Evolutionary conservation across 139 green algal genomes (phyloP), one percentile per base, ranked within the genome.

Genomic region (Closterium sp.): DNA sequence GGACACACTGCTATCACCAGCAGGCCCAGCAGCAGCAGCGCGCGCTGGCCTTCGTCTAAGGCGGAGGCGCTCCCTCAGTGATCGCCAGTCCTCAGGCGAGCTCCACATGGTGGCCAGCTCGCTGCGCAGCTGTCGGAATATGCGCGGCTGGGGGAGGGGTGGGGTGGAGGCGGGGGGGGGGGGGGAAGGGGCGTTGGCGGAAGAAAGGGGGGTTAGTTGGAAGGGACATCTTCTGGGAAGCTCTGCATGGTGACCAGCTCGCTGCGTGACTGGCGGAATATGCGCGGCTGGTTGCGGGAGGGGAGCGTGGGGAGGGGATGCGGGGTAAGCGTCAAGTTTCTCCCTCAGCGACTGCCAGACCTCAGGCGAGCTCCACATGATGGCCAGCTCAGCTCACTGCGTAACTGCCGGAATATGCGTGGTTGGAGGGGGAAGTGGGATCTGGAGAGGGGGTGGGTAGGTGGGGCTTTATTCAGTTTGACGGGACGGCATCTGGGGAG

Each of bases 31-130:
- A 76, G 55, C 55, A 76, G 55, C 55, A 76, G 55, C 55, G 55
- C 55, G 55, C 16, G 55, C 55, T 28, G 55, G 55, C 16, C 55
- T 16, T 16, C 83, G 83, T 21, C 83, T 21, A 2, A 86, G 83
- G 83, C 83, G 83, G 21, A 86, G 83, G 30, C 30, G 83, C 7
- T 33, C 30, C 16, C 83, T 32, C 30, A 86, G 30, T 19, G 83
- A 32, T 10, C 89, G 81, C 89, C 89, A 92, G 34, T 92, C 84
- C 10, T 89, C 34, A 4, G 33, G 33, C 8, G 76, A 32, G 35
- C n/a, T 90, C 89, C 89, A 92, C 84, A 92, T 89, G 36, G 31
- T 32, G 21, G 89, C 89, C 83, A 92, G 84, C 89, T 92, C 83
- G 16, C 43, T 32, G 2, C 89, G 23, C 4, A 92, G 83, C 38